Base-by-base conservation (phyloP, 2,329 filamentous ascomycete genomes). In the Trichoderma asperellum region DNA sequence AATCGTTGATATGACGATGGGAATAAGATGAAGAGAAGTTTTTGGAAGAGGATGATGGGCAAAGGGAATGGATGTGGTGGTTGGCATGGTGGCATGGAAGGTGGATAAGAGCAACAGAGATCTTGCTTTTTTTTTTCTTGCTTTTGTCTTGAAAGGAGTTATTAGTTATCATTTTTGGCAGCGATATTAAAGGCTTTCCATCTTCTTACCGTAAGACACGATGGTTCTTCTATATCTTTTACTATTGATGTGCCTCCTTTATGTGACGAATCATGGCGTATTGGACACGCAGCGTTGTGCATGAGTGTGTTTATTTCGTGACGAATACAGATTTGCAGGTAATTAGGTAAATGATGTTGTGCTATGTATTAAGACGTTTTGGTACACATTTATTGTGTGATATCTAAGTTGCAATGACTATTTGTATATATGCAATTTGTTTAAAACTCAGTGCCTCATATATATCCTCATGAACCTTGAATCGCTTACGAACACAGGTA, bases 71-170 rank as follows among this genome's bases (percentile, higher is more conserved):
- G 8, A 62, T 11, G 34, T 35, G 49, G 2, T 16, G 61, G 32
- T 6, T 55, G 34, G 49, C n/a, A 53, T 27, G 21, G 49, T 55
- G 34, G 61, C 16, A 47, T 27, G 27, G 58, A 66, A 55, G 27
- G 68, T 62, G 69, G 47, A 68, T 58, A 58, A 32, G 63, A 66
- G 53, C 58, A 63, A 58, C 29, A 65, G 52, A 64, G 49, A 62
- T 21, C 14, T 43, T 64, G 49, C 24, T 65, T 47, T 24, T 63
- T n/a, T 5, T 55, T 64, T 29, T 12, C 1, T 2, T 34, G 21
- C n/a, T 47, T 14, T 14, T 43, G 35, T 47, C 18, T 58, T 27
- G 27, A 53, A 37, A n/a, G 47, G 49, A 64, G 43, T 63, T n/a
- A 4, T 4, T 27, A 52, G 21, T 29, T 70, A 34, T 64, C 37